A percentile compares a stretch with the other conserved stretches of the same genome.
phyloP scores from a whole-genome alignment of 1,139 yeast genomes.

The Saccharomycopsis hybrid region DNA sequence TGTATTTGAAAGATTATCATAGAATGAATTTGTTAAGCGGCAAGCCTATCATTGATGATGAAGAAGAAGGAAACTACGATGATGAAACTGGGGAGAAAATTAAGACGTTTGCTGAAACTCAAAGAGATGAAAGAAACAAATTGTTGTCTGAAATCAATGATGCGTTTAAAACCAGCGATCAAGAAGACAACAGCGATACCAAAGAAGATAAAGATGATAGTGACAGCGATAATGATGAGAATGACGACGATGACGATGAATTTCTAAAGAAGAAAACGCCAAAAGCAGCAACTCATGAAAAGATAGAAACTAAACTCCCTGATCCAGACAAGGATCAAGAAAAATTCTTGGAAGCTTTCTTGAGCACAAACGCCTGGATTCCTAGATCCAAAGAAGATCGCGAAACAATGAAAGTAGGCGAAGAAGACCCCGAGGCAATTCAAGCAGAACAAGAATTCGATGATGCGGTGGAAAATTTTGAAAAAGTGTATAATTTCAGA shows the following conservation, averaged over 20 bases:
- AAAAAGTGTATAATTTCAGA: slow-evolving; percentile 88
- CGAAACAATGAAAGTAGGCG: slow-evolving; percentile 31
- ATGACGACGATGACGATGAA: slow-evolving; percentile 45
- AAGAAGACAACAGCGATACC: slow-evolving; percentile 37
- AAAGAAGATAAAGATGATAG: slow-evolving; percentile 32
- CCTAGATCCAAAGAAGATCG: slow-evolving; percentile 54
- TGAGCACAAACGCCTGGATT: slow-evolving; percentile 82
- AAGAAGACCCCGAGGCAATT: slow-evolving; percentile 38
- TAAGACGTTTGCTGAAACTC: slow-evolving; percentile 57
- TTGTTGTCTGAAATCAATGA: slow-evolving; percentile 68
- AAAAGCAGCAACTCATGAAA: slow-evolving; percentile 30
- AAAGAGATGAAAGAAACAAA: slow-evolving; percentile 66
- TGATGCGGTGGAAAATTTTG: slow-evolving; percentile 85
- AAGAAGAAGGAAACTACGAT: slow-evolving; percentile 31
- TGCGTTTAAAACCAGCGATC: slow-evolving; percentile 48
- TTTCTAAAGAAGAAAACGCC: slow-evolving; percentile 51
- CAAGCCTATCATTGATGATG: slow-evolving; percentile 46
- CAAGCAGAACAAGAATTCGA: slow-evolving; percentile 86
- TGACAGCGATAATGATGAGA: slow-evolving; percentile 27
- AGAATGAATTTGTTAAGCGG: slow-evolving; percentile 71
- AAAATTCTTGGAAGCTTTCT: slow-evolving; percentile 64
- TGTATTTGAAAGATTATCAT: slow-evolving; percentile 88
- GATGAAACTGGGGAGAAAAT: slow-evolving; percentile 32
- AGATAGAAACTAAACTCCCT: slow-evolving; percentile 41
- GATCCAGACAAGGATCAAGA: slow-evolving; percentile 62